Evolutionary conservation across 2,329 filamentous ascomycete genomes (phyloP).

Genomic region (Claviceps monticola): DNA sequence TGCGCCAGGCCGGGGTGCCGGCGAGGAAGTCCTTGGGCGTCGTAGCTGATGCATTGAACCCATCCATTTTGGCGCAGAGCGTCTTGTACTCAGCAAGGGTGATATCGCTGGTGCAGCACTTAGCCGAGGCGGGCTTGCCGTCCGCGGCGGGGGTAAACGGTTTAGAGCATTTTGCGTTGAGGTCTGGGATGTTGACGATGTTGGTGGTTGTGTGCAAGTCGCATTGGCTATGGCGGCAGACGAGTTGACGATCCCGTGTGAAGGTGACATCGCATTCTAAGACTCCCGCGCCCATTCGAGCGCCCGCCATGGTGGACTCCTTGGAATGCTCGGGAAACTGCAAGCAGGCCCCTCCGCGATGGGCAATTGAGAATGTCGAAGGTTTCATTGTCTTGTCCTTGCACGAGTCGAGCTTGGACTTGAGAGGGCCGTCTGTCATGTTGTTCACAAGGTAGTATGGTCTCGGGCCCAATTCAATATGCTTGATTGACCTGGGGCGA

Average conservation of each 20-base stretch:
- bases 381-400: conserved; percentile 37
- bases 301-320: conserved; percentile 45
- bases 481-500: conserved; percentile 22
- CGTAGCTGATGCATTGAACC: conserved; percentile 41
- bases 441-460: conserved; percentile 51
- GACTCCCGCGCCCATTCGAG: conserved; percentile 53
- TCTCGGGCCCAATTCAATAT: conserved; percentile 46
- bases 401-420: conserved; percentile 45
- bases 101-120: conserved; percentile 60
- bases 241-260: conserved; percentile 49
- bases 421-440: conserved; percentile 46
- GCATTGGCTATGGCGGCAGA: conserved; percentile 54
- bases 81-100: conserved; percentile 53
- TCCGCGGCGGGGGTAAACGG: conserved; percentile 44
- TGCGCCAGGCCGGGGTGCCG: conserved; percentile 47
- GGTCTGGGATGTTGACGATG: conserved; percentile 46
- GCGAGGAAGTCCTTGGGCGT: conserved; percentile 43
- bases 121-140: conserved; percentile 39
- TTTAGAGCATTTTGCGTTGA: conserved; percentile 48
- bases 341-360: conserved; percentile 47
- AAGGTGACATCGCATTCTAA: conserved; percentile 57
- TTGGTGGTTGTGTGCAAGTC: conserved; percentile 57
- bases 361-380: conserved; percentile 44
- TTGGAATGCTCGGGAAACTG: conserved; percentile 51
- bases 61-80: conserved; percentile 60